Percentiles rank a stretch among this genome's conserved stretches.
phyloP scores from a whole-genome alignment of 129 eudicot species.

The Pseudognaphalium luteoalbum region DNA sequence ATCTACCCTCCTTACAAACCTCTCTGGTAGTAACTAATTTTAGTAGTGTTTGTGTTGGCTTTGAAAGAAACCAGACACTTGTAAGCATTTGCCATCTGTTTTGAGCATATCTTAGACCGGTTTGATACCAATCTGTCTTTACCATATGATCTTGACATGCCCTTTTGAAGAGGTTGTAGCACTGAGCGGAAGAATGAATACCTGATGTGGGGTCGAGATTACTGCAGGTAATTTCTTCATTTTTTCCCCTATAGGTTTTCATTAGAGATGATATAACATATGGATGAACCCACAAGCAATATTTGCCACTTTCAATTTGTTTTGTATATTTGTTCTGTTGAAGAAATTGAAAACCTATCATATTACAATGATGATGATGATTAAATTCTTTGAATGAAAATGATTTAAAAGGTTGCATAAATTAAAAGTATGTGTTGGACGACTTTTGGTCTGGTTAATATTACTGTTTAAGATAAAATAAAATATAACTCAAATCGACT shows the following conservation, averaged over 20 bases:
- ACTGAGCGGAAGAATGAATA: background rate
- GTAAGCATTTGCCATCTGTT: background rate
- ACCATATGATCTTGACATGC: background rate
- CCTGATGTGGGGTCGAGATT: background rate
- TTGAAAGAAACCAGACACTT: background rate
- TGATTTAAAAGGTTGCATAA: too few relatives aligned
- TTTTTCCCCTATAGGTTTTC: background rate
- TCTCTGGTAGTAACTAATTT: background rate
- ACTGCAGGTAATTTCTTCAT: background rate
- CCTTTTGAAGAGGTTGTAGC: background rate
- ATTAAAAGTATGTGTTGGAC: too few relatives aligned
- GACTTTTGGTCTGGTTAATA: too few relatives aligned
- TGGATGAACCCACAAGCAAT: too few relatives aligned
- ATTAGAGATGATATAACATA: background rate
- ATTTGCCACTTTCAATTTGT: too few relatives aligned
- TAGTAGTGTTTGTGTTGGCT: background rate
- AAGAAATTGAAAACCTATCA: too few relatives aligned
- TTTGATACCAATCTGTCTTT: background rate
- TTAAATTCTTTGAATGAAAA: too few relatives aligned
- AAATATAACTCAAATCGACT: too few relatives aligned
- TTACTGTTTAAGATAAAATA: too few relatives aligned
- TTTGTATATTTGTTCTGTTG: too few relatives aligned
- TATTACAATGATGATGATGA: too few relatives aligned
- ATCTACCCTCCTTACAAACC: conserved; percentile 41
- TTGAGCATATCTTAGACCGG: background rate